A percentile compares a stretch with the other conserved stretches of the same genome.
phyloP scores from a whole-genome alignment of 2,329 filamentous ascomycete genomes.

The Hypoxylon sp. region DNA sequence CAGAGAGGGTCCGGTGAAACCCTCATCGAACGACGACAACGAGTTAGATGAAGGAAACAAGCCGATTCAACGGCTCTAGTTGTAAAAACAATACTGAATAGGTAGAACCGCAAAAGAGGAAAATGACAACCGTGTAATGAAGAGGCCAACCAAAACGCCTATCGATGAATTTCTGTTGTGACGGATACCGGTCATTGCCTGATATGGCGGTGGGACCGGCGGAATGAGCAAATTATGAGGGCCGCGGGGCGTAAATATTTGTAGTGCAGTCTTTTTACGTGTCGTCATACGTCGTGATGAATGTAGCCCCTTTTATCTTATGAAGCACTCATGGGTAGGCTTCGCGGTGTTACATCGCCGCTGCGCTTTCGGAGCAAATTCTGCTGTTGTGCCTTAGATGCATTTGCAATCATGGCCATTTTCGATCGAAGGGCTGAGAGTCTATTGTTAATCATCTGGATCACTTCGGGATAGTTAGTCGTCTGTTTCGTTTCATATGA shows the following conservation, averaged over 20 bases:
- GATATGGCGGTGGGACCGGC: slow-evolving; percentile 13
- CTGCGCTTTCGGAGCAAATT: slow-evolving; percentile 62
- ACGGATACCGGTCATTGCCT: slow-evolving; percentile 19
- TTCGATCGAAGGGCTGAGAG: slow-evolving; percentile 69
- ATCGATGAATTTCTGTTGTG: slow-evolving; percentile 37
- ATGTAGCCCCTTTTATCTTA: slow-evolving; percentile 39
- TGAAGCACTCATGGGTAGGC: slow-evolving; percentile 62
- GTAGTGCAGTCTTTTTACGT: slow-evolving; percentile 51
- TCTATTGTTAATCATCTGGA: slow-evolving; percentile 70
- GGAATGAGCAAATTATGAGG: slow-evolving; percentile 41
- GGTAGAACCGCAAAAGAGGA: slow-evolving; percentile 24
- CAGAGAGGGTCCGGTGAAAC: slow-evolving; percentile 30
- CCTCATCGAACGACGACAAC: slow-evolving; percentile 30
- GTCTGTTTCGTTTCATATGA: not conserved
- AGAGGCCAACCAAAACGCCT: slow-evolving; percentile 42
- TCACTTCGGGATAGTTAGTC: slow-evolving; percentile 61
- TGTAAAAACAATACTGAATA: slow-evolving; percentile 36
- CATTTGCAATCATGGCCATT: slow-evolving; percentile 70
- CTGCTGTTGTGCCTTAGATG: slow-evolving; percentile 63
- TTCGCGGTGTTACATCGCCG: slow-evolving; percentile 67
- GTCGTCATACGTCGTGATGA: slow-evolving; percentile 51
- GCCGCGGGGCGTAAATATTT: slow-evolving; percentile 49
- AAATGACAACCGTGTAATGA: slow-evolving; percentile 34
- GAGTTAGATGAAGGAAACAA: slow-evolving; percentile 12
- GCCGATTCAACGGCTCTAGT: slow-evolving; percentile 27